phyloP scores from a whole-genome alignment of 768 basidiomycete genomes.

The Leccinum variicolor region DNA sequence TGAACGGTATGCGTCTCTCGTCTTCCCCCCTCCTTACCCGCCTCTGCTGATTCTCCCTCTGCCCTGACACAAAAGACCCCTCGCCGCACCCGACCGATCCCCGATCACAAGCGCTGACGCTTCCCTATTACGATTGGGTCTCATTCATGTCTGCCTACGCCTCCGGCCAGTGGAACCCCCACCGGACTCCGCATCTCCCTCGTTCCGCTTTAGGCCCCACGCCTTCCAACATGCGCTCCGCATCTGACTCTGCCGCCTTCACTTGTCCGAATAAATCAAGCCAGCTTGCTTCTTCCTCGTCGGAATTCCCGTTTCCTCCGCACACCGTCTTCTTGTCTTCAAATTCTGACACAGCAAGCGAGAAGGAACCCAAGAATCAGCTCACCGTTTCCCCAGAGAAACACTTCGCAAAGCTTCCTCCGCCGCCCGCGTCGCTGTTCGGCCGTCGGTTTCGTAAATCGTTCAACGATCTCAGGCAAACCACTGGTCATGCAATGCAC shows the following conservation, averaged over 20 bases:
- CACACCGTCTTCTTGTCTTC: slow-evolving; percentile 9
- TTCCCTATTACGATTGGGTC: slow-evolving; percentile 60
- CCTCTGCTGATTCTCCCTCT: slow-evolving; percentile 16
- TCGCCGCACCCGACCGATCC: slow-evolving; percentile 9
- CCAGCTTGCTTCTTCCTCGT: slow-evolving; percentile 4
- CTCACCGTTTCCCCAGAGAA: slow-evolving; percentile 26
- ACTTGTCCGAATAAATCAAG: slow-evolving; percentile 6
- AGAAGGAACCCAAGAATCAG: slow-evolving; percentile 18
- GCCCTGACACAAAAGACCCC: slow-evolving; percentile 8
- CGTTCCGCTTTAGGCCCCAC: slow-evolving; percentile 26
- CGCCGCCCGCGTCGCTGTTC: slow-evolving; percentile 24
- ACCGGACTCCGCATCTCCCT: slow-evolving; percentile 62
- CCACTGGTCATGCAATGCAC: slow-evolving; percentile 24
- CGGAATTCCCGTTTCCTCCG: slow-evolving; percentile 11
- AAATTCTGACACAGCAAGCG: slow-evolving; percentile 9
- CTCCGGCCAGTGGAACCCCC: slow-evolving; percentile 76
- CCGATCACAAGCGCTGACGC: slow-evolving; percentile 12
- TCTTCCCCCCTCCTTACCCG: not conserved
- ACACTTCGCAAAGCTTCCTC: slow-evolving; percentile 23
- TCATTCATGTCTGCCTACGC: slow-evolving; percentile 78
- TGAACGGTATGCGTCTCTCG: slow-evolving; percentile 23
- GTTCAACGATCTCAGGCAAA: slow-evolving; percentile 41
- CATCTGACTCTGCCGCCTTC: slow-evolving; percentile 6
- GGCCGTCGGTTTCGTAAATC: slow-evolving; percentile 45
- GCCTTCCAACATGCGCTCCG: slow-evolving; percentile 11